Conservation (phyloP, 225 moss, liverwort and hornwort species). For the Thuidium tamariscinum region DNA sequence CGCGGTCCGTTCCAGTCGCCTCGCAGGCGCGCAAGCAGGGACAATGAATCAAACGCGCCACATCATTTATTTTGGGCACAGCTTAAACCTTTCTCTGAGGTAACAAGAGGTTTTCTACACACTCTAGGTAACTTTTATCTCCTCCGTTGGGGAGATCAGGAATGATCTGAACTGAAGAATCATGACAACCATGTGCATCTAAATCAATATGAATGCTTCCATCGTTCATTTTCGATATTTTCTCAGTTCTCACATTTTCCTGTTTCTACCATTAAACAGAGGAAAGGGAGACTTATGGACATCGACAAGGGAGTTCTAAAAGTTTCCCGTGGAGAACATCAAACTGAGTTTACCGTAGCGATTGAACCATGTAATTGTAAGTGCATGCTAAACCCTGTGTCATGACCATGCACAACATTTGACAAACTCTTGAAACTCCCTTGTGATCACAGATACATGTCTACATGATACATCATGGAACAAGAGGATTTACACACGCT, state of each 20-base stretch:
- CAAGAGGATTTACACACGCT: too few relatives aligned
- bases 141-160: background rate
- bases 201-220: background rate
- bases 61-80: background rate
- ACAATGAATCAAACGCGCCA: background rate
- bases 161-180: background rate
- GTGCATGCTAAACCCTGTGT: background rate
- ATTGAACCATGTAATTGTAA: background rate
- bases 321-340: background rate
- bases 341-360: background rate
- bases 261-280: background rate
- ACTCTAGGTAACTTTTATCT: background rate
- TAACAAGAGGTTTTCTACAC: background rate
- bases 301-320: background rate
- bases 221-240: background rate
- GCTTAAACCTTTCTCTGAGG: background rate
- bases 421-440: background rate
- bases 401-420: background rate
- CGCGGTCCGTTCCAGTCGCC: background rate
- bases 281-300: background rate
- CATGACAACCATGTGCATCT: background rate
- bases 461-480: background rate
- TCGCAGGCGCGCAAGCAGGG: background rate
- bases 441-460: background rate
- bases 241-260: background rate